Percentiles rank a stretch among this genome's conserved stretches.
phyloP scores from a whole-genome alignment of 78 protist genomes.

The Paulinella micropora region DNA sequence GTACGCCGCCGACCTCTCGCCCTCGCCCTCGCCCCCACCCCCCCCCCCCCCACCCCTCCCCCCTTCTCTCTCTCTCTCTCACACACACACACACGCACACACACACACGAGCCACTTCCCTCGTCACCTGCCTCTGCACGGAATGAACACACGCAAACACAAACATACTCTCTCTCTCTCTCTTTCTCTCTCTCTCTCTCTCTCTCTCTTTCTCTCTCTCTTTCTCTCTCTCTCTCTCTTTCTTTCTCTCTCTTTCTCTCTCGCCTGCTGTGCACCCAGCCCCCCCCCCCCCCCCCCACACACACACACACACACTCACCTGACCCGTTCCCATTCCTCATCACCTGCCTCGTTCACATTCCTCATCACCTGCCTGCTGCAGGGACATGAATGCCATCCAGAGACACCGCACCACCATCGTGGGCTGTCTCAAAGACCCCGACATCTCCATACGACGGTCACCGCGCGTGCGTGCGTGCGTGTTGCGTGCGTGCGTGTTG shows the following conservation, averaged over 20 bases:
- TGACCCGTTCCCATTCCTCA: not conserved
- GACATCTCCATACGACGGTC: slow-evolving; percentile 89
- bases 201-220: too few relatives aligned
- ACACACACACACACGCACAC: not conserved
- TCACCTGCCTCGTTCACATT: not conserved
- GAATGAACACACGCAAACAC: not conserved
- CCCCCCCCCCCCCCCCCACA: not conserved
- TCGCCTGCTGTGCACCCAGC: too few relatives aligned
- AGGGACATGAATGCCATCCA: slow-evolving; percentile 78
- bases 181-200: too few relatives aligned
- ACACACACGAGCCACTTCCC: not conserved
- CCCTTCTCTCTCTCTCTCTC: not conserved
- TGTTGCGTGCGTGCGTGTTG: not conserved
- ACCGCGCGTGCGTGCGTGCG: slow-evolving; percentile 66
- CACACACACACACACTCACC: not conserved
- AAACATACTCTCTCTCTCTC: too few relatives aligned
- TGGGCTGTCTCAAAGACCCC: slow-evolving; percentile 89
- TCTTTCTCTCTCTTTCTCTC: too few relatives aligned
- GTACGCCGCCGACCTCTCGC: not conserved
- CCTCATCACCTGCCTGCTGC: too few relatives aligned
- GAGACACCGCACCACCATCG: slow-evolving; percentile 75
- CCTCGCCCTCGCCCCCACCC: too few relatives aligned
- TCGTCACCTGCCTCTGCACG: not conserved
- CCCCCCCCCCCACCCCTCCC: too few relatives aligned
- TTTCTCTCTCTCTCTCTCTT: too few relatives aligned